Evolutionary conservation across 1,284 basidiomycete species (phyloP), one percentile per base, ranked within the genome.

Genomic region (Papiliotrema fonsecae): DNA sequence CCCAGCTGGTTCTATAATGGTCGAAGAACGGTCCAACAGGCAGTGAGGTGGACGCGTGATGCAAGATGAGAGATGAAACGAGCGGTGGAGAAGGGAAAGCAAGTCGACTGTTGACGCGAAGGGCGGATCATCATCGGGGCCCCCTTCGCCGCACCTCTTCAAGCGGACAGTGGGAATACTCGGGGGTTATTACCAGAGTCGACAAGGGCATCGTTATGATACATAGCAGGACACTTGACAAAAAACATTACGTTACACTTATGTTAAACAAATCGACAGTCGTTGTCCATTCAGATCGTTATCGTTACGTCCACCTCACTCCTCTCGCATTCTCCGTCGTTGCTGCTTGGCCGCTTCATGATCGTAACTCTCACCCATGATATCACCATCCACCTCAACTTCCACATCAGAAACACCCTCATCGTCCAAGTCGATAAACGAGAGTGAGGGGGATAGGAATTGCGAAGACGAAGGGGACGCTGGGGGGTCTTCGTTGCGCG

Each of bases 391-490:
- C 13, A 22, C 34, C 27, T 25, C 21, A 9, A 28, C 42, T 27
- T 48, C 42, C 7, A n/a, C 27, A 13, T 42, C 18, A 22, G 38
- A 49, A 14, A 28, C 36, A 5, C 32, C 48, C 6, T 43, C 42
- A 14, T 43, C 42, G 22, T 47, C 45, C 19, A 39, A 3, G 40
- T 47, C 25, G n/a, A 47, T 38, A 19, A 55, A 56, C 28, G 53
- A 55, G 35, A 54, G 56, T 4, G 53, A 54, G n/a, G 56, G 53
- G 13, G 54, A 58, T 27, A 48, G 47, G 32, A 54, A 59, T 42
- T 52, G 52, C 10, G 54, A 49, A n/a, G 10, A 49, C 51, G 14
- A 41, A 31, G 11, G 53, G 51, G 13, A 50, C 52, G 26, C 38
- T 41, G 25, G 47, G 27, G 30, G 31, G 34, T 3, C 26, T 16